Conservation (phyloP, 495 filamentous ascomycete species). For the Melanomma pulvis-pyrius region DNA sequence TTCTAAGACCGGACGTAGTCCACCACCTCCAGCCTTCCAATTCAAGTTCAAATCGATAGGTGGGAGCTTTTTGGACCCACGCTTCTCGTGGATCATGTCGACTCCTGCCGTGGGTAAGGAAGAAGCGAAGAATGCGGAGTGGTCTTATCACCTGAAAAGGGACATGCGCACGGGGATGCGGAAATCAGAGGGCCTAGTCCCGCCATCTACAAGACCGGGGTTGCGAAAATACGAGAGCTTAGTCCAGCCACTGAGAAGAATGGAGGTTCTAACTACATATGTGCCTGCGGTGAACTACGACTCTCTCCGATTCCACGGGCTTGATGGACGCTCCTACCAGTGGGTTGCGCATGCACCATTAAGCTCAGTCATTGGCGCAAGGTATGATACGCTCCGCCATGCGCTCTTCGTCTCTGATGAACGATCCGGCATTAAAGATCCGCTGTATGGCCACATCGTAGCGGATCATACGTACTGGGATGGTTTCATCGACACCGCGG, state of each 20-base stretch:
- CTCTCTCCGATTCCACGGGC: slow-evolving; percentile 20
- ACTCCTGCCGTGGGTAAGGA: background rate
- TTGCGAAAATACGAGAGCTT: slow-evolving; percentile 17
- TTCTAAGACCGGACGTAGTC: background rate
- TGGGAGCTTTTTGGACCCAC: slow-evolving; percentile 16
- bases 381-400: slow-evolving; percentile 29
- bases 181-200: slow-evolving; percentile 14
- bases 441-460: slow-evolving; percentile 29
- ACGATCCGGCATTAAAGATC: background rate
- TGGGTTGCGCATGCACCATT: slow-evolving; percentile 22
- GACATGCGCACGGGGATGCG: background rate
- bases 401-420: slow-evolving; percentile 25
- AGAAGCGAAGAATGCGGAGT: background rate
- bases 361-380: slow-evolving; percentile 8
- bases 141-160: slow-evolving; percentile 24
- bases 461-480: slow-evolving; percentile 34
- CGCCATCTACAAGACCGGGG: no score
- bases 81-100: slow-evolving; percentile 25
- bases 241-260: slow-evolving; percentile 7
- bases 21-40: slow-evolving; percentile 10
- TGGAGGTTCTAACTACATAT: slow-evolving; percentile 15
- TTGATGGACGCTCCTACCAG: slow-evolving; percentile 17
- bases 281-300: slow-evolving; percentile 18
- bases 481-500: slow-evolving; percentile 20
- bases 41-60: slow-evolving; percentile 16